These are phyloP conservation scores for Boletus sensibilis DNA, from an alignment of 768 basidiomycete genomes.

Conservation along the genomic window DNA sequence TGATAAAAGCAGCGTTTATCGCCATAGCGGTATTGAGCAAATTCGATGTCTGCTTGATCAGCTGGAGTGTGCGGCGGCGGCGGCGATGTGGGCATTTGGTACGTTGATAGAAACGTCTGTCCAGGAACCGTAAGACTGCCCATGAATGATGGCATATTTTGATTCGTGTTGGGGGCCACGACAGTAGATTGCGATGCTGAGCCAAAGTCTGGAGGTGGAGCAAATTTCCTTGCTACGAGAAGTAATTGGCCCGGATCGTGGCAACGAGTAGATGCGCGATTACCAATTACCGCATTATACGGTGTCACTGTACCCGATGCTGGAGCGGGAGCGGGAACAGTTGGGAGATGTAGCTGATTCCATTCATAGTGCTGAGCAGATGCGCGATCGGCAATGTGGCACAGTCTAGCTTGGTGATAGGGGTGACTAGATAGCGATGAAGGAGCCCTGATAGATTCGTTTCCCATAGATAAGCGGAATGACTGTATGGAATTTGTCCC, in stretches of 20 bases:
- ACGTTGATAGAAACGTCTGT: background rate
- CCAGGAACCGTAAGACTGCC: background rate
- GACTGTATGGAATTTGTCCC: slow-evolving; percentile 6
- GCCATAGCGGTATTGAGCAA: slow-evolving; percentile 19
- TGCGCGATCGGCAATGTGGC: slow-evolving; percentile 13
- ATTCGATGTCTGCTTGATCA: slow-evolving; percentile 26
- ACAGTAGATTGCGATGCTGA: slow-evolving; percentile 3
- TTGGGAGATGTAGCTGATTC: background rate
- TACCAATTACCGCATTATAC: background rate
- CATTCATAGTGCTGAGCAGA: slow-evolving; percentile 4
- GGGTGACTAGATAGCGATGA: slow-evolving; percentile 11
- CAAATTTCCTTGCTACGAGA: background rate
- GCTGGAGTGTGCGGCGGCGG: background rate
- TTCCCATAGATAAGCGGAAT: slow-evolving; percentile 3
- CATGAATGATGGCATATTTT: slow-evolving; percentile 1
- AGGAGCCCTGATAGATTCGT: background rate
- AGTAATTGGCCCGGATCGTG: background rate
- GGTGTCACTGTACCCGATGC: background rate
- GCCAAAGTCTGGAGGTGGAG: background rate
- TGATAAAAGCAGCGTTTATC: slow-evolving; percentile 20
- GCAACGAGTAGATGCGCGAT: background rate
- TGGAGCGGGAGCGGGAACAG: background rate
- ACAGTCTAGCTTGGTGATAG: slow-evolving; percentile 17
- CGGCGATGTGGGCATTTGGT: background rate
- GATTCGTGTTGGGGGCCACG: background rate